A percentile compares a stretch with the other conserved stretches of the same genome.
Conservation (phyloP, 352 stramenopile genomes). For the Phytophthora podocarpi region DNA sequence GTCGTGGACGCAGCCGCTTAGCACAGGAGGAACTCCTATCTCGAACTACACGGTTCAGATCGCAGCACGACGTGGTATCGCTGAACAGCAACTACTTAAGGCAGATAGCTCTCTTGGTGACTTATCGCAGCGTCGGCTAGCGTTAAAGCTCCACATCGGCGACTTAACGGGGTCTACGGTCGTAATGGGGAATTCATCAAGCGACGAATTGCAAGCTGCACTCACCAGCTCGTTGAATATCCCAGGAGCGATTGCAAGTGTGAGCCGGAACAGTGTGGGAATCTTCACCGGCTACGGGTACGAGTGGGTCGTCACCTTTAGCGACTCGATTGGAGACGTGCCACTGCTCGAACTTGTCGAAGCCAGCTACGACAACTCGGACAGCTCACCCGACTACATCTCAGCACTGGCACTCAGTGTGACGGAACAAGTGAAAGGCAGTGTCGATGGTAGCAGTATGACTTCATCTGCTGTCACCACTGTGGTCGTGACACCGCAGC, state of each 20-base stretch:
- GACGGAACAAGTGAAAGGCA: conserved; percentile 51
- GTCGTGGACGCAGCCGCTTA: conserved; percentile 63
- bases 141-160: conserved; percentile 23
- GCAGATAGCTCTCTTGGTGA: conserved; percentile 38
- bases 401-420: conserved; percentile 38
- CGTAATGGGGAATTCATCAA: conserved; percentile 51
- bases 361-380: background rate
- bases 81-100: conserved; percentile 70
- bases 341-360: conserved; percentile 38
- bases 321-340: conserved; percentile 57
- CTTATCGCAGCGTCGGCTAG: conserved; percentile 23
- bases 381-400: conserved; percentile 29
- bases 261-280: conserved; percentile 48
- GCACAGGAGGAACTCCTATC: conserved; percentile 52
- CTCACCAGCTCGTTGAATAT: conserved; percentile 18
- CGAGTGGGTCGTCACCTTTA: conserved; percentile 75
- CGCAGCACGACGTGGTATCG: conserved; percentile 57
- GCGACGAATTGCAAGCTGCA: conserved; percentile 32
- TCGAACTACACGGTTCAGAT: conserved; percentile 59
- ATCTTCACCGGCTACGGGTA: conserved; percentile 63
- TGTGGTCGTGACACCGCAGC: conserved; percentile 28
- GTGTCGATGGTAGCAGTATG: conserved; percentile 32
- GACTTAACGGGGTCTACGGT: conserved; percentile 18
- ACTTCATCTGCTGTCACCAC: conserved; percentile 19
- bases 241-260: conserved; percentile 21